Base-by-base conservation (phyloP, 495 filamentous ascomycete species). In the Coniosporium apollinis region DNA sequence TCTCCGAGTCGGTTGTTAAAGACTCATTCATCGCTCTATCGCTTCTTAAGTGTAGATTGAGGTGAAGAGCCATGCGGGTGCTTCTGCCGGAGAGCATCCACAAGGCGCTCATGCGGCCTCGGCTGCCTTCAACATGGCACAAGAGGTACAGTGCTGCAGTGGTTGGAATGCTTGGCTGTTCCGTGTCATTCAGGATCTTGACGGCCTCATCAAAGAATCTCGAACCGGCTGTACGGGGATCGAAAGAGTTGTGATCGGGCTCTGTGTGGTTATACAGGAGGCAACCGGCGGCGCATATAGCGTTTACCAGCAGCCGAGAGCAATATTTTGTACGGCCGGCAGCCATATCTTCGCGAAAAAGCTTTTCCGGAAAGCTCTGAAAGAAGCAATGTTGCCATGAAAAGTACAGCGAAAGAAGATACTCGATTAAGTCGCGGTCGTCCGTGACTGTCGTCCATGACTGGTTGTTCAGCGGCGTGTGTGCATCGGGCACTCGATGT, bases 331-430 rank as follows among this genome's bases (percentile, higher is more conserved):
- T 24, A 16, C 58, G 42, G 0, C 50, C 53, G 16, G 17, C 24
- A 0, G 34, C 43, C 59, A 70, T 67, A 47, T 70, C 59, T 13
- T 42, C 47, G 10, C 69, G 35, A 45, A 72, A 69, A 10, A 68
- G 56, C 22, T 58, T 56, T 17, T 52, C 47, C 26, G 69, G 64
- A 31, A 72, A 39, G 44, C 61, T 60, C 5, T 53, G 46, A 49
- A 59, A 51, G 18, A 67, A 64, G n/a, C 63, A 58, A 41, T 66
- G 66, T 42, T 68, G 61, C 66, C 65, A 70, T 4, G 62, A 59
- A 49, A 72, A 70, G 44, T 66, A 72, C 2, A 65, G 34, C 17
- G 61, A 65, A 1, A 72, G 45, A 7, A 70, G 51, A 54, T 66
- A 59, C 11, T 66, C 68, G 5, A 72, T 66, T 28, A 72, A 47